These are phyloP conservation scores for Diplodia corticola DNA, from an alignment of 2,329 filamentous ascomycete species.

Conservation along the genomic window DNA sequence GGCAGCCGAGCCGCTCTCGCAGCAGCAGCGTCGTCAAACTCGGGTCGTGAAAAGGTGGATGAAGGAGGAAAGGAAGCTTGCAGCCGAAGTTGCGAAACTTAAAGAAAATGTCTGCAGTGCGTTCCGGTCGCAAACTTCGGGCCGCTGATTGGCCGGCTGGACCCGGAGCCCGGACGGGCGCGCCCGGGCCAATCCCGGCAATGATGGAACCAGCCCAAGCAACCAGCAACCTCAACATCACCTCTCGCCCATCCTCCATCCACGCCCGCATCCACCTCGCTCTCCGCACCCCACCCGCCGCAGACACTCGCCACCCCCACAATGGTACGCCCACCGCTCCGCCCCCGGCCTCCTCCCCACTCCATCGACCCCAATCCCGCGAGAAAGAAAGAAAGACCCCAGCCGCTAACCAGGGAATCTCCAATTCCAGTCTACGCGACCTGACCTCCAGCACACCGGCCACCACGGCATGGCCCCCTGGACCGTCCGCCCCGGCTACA, in stretches of 20 bases:
- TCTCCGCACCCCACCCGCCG: background rate
- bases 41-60: background rate
- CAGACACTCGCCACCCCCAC: background rate
- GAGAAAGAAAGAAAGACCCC: background rate
- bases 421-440: background rate
- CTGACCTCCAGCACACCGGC: background rate
- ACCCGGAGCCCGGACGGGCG: background rate
- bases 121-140: conserved; percentile 14
- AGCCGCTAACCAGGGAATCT: background rate
- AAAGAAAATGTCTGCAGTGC: background rate
- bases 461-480: conserved; percentile 31
- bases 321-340: background rate
- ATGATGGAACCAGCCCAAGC: too few species aligned
- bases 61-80: background rate
- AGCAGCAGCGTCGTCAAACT: background rate
- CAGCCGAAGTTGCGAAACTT: background rate
- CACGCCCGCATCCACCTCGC: background rate
- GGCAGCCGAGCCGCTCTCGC: background rate
- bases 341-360: background rate
- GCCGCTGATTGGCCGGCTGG: conserved; percentile 21
- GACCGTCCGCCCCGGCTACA: conserved; percentile 42
- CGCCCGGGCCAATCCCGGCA: background rate
- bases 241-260: conserved; percentile 3
- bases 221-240: conserved; percentile 20
- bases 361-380: background rate